Conservation (phyloP, 495 filamentous ascomycete genomes). For the Penicillium coffeae region DNA sequence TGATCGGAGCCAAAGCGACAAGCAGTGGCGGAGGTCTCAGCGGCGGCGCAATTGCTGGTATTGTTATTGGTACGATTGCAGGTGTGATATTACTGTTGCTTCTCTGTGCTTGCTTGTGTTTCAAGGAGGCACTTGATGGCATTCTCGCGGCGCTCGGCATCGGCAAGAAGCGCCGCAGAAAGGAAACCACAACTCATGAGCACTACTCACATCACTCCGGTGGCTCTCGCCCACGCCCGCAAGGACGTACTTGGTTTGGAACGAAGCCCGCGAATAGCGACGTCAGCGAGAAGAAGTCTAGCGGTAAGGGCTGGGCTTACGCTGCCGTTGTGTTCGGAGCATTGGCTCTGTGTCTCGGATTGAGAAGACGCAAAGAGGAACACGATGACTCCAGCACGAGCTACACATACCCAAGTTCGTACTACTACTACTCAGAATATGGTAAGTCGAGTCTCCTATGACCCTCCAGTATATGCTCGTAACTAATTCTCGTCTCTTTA, state of each 20-base stretch:
- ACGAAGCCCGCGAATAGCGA: slow-evolving; percentile 45
- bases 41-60: slow-evolving; percentile 88
- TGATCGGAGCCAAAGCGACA: slow-evolving; percentile 41
- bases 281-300: slow-evolving; percentile 52
- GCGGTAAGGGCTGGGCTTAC: slow-evolving; percentile 53
- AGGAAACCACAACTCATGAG: slow-evolving; percentile 64
- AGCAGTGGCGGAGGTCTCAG: slow-evolving; percentile 55
- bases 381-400: slow-evolving; percentile 43
- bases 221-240: slow-evolving; percentile 48
- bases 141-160: slow-evolving; percentile 65
- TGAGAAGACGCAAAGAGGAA: slow-evolving; percentile 60
- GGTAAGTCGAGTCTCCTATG: slow-evolving; percentile 37
- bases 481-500: slow-evolving; percentile 12
- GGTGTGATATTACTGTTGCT: slow-evolving; percentile 69
- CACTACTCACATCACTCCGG: slow-evolving; percentile 55
- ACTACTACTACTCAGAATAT: slow-evolving; percentile 43
- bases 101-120: slow-evolving; percentile 71
- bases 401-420: slow-evolving; percentile 43
- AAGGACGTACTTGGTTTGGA: slow-evolving; percentile 66
- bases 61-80: slow-evolving; percentile 82
- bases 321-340: slow-evolving; percentile 60
- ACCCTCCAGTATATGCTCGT: background rate
- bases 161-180: slow-evolving; percentile 43
- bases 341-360: slow-evolving; percentile 68
- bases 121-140: slow-evolving; percentile 59